These are phyloP conservation scores for Talaromyces sp. DNA, from an alignment of 2,329 filamentous ascomycete genomes.

Conservation along the genomic window DNA sequence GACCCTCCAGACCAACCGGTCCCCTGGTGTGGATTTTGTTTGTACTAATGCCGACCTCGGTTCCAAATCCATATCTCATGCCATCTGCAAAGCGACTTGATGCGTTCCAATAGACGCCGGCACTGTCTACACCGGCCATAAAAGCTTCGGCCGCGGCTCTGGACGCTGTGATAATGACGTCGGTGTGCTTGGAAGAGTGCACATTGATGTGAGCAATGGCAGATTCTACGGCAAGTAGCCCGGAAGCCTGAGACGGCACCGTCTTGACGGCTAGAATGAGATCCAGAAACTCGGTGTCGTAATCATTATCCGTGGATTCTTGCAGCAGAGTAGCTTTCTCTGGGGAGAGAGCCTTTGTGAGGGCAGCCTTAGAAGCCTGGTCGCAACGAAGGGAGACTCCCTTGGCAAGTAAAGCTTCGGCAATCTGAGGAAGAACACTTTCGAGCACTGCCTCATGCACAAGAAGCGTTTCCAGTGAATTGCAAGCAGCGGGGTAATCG, in stretches of 20 bases:
- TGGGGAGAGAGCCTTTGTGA: conserved; percentile 46
- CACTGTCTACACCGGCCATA: conserved; percentile 79
- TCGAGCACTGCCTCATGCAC: conserved; percentile 68
- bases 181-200: conserved; percentile 91
- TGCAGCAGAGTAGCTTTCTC: conserved; percentile 50
- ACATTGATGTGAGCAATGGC: conserved; percentile 86
- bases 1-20: conserved; percentile 85
- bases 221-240: conserved; percentile 48
- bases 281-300: conserved; percentile 81
- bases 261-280: conserved; percentile 79
- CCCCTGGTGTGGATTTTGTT: conserved; percentile 97
- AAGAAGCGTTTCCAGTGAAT: conserved; percentile 85
- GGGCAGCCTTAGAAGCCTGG: conserved; percentile 57
- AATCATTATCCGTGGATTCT: conserved; percentile 67
- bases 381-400: conserved; percentile 85
- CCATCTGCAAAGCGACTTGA: conserved; percentile 93
- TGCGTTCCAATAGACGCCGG: conserved; percentile 95
- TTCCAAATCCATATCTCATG: conserved; percentile 95
- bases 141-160: conserved; percentile 68
- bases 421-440: conserved; percentile 65
- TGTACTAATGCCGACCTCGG: conserved; percentile 95
- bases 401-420: conserved; percentile 66
- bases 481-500: conserved; percentile 92
- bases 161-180: conserved; percentile 75
- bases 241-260: conserved; percentile 45